Evolutionary conservation across 2,329 filamentous ascomycete genomes (phyloP), one percentile per base, ranked within the genome.

Genomic region (Beauveria asiatica): DNA sequence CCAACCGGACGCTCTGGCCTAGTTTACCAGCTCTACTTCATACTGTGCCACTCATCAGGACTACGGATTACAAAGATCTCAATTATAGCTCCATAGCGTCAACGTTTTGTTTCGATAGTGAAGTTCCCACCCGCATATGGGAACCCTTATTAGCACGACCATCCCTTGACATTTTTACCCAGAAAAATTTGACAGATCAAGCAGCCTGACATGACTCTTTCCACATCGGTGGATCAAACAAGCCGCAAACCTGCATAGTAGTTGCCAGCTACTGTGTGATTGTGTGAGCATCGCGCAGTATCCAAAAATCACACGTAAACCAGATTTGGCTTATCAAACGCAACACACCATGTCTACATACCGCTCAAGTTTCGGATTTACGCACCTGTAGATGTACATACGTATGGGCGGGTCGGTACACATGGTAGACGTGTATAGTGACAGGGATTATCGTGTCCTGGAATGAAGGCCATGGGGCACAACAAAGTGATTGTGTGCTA

Each of bases 371-470:
- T 13, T 42, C 10, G 21, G 21, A 45, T 19, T 39, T 1, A 25
- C 11, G 21, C 42, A 33, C 27, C 11, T 21, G 21, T 27, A 21
- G 21, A 11, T 39, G 11, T 27, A 3, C n/a, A 30, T 39, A 39
- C 21, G 39, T 30, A 19, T 16, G 23, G 21, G 54, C 54, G 33
- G 54, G 54, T 49, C 54, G 10, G 8, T 16, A 27, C 30, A 57
- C 25, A 39, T 57, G 27, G 27, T 19, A 48, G 44, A 49, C 19
- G 27, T 44, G 27, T 45, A 48, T 49, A n/a, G 33, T 41, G 21
- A 17, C 54, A 57, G 54, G 54, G 54, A 17, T 57, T 33, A 44
- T 27, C 16, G 52, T 23, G 52, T 55, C 16, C 30, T 57, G 54
- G 21, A 57, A 57, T 57, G 54, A 19, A 37, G 30, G 10, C 30